These are phyloP conservation scores for Chlamydomonas sphaeroides DNA, from an alignment of 139 green algal species.

Conservation along the genomic window DNA sequence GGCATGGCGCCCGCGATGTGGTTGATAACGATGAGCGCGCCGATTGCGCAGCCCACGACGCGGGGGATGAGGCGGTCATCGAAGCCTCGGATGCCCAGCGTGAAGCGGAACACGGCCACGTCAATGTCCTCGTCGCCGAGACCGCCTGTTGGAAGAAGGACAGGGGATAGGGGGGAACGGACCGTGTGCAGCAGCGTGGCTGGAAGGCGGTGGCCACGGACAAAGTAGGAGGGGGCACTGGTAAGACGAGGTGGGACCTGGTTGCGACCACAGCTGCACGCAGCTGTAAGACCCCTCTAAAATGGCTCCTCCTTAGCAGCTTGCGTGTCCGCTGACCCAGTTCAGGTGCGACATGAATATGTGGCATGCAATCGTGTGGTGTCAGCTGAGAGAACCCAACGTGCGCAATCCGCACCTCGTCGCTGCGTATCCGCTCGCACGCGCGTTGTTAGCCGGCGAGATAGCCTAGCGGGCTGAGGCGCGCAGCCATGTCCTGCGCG, in stretches of 20 bases:
- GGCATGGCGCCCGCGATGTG: conserved; percentile 62
- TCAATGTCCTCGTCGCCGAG: conserved; percentile 72
- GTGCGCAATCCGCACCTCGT: not conserved
- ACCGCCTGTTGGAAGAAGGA: conserved; percentile 2
- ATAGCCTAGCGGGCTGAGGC: too few relatives aligned
- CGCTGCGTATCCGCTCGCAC: not conserved
- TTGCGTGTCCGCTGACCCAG: too few relatives aligned
- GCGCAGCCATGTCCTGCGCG: too few relatives aligned
- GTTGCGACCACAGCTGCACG: not conserved
- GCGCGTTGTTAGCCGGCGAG: not conserved
- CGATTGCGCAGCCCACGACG: conserved; percentile 72
- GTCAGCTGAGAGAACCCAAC: too few relatives aligned
- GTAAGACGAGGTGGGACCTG: not conserved
- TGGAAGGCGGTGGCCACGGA: not conserved
- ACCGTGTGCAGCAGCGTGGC: not conserved
- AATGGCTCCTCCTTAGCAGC: not conserved
- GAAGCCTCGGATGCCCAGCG: conserved; percentile 89
- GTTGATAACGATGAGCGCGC: conserved; percentile 75
- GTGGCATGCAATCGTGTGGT: too few relatives aligned
- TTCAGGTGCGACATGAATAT: too few relatives aligned
- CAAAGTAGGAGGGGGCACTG: not conserved
- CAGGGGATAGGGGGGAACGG: not conserved
- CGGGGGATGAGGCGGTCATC: conserved; percentile 85
- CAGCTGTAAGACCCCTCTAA: not conserved
- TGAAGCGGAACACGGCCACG: conserved; percentile 91